Percentiles rank a stretch among this genome's conserved stretches.
Evolutionary conservation across 2,329 filamentous ascomycete genomes (phyloP).

Genomic region (Alternaria panax): DNA sequence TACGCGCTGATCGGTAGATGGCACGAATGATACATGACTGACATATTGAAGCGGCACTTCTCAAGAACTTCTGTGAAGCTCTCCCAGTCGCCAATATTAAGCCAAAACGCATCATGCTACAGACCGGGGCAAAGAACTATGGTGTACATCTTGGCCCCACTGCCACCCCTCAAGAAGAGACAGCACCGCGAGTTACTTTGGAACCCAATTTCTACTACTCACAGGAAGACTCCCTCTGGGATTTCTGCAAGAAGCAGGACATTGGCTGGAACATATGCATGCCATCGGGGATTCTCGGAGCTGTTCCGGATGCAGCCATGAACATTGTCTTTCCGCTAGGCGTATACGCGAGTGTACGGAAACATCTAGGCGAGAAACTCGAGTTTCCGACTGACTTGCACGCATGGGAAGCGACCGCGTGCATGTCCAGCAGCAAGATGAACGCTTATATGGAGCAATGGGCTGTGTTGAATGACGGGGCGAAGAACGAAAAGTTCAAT

Average conservation of each 20-base stretch:
- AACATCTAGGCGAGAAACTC: constrained; percentile 52
- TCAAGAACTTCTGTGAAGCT: constrained; percentile 58
- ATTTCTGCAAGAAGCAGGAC: constrained; percentile 51
- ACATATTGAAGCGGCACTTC: constrained; percentile 42
- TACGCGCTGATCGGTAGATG: constrained; percentile 7
- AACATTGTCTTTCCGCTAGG: constrained; percentile 59
- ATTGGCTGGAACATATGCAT: constrained; percentile 58
- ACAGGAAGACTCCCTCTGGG: constrained; percentile 59
- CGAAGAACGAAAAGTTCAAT: constrained; percentile 60
- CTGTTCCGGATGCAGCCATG: constrained; percentile 59
- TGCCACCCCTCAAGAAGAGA: constrained; percentile 55
- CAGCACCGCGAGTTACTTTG: constrained; percentile 53
- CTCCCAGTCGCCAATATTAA: constrained; percentile 53
- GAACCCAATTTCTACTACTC: constrained; percentile 64
- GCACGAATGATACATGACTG: not conserved
- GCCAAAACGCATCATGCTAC: constrained; percentile 58
- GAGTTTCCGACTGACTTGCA: constrained; percentile 55
- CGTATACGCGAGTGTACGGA: constrained; percentile 59
- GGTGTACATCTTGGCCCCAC: constrained; percentile 58
- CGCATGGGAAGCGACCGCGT: constrained; percentile 55
- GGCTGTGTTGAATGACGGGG: constrained; percentile 54
- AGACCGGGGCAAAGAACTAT: constrained; percentile 63
- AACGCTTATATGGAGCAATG: constrained; percentile 62
- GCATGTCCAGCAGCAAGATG: constrained; percentile 56
- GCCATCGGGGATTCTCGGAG: constrained; percentile 59